Percentiles rank a stretch among this genome's conserved stretches.
These are phyloP conservation scores for Hippophae rhamnoides DNA, from an alignment of 306 rosid genomes.

Conservation along the genomic window DNA sequence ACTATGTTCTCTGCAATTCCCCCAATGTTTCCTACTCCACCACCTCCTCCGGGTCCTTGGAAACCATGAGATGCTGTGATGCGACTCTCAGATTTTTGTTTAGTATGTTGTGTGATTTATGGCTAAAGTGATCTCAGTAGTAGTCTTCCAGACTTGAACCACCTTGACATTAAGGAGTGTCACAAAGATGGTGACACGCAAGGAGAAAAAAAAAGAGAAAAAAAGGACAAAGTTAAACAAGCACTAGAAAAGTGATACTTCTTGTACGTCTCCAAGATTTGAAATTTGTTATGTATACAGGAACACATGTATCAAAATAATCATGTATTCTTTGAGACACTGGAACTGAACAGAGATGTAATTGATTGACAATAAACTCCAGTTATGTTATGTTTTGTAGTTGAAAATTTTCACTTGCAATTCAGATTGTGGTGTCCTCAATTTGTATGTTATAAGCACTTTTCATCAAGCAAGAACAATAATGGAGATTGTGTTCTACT, in stretches of 20 bases:
- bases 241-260: conserved; percentile 23
- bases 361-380: conserved; percentile 31
- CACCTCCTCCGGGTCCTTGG: conserved; percentile 99
- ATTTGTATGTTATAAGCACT: too few relatives aligned
- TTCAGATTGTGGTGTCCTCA: too few relatives aligned
- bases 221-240: conserved; percentile 3
- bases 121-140: conserved; percentile 19
- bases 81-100: conserved; percentile 14
- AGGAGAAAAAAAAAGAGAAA: conserved; percentile 8
- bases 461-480: too few relatives aligned
- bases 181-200: conserved; percentile 28
- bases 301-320: conserved; percentile 33
- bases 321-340: conserved; percentile 68
- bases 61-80: conserved; percentile 43
- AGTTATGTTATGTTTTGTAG: neutral
- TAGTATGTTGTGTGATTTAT: conserved; percentile 37
- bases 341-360: conserved; percentile 32
- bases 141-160: conserved; percentile 23
- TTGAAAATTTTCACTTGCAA: neutral
- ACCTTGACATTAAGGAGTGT: conserved; percentile 27
- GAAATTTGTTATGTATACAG: conserved; percentile 50
- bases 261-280: neutral
- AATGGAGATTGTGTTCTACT: too few relatives aligned
- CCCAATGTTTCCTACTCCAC: conserved; percentile 96
- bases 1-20: conserved; percentile 91